Percentiles rank a stretch among this genome's conserved stretches.
These are phyloP conservation scores for Gastrodia elata DNA, from an alignment of 106 monocot species.

Conservation along the genomic window DNA sequence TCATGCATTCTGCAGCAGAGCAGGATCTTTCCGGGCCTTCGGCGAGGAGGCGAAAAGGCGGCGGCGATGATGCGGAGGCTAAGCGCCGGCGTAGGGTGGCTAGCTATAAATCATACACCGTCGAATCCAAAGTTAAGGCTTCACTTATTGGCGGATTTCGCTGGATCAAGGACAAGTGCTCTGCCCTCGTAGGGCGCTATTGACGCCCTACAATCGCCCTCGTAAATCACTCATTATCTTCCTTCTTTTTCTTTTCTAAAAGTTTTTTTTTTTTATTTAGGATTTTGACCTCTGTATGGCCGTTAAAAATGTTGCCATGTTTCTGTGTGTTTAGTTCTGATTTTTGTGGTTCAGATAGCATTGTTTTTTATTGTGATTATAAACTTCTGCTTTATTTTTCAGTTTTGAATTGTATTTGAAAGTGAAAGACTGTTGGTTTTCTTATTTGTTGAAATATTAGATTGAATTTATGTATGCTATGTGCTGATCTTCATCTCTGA, in stretches of 20 bases:
- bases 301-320: background rate
- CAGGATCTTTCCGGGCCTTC: background rate
- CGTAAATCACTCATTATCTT: background rate
- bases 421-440: background rate
- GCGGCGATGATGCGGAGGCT: constrained; percentile 13
- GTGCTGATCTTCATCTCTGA: no score
- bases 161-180: constrained; percentile 19
- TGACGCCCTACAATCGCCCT: background rate
- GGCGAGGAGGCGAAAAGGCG: background rate
- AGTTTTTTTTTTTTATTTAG: background rate
- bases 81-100: constrained; percentile 15
- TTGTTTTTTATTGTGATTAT: background rate
- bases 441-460: background rate
- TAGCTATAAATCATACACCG: constrained; percentile 15
- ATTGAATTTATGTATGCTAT: no score
- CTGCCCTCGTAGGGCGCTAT: constrained; percentile 6
- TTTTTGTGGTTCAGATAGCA: background rate
- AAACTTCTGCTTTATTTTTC: background rate
- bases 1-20: background rate
- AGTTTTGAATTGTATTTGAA: constrained; percentile 1
- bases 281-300: background rate
- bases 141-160: constrained; percentile 4
- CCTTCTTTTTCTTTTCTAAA: background rate
- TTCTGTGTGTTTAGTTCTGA: background rate
- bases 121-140: constrained; percentile 13